Evolutionary conservation across 192 early-diverging fungal genomes (phyloP).

Genomic region (Lunasporangiospora selenospora): DNA sequence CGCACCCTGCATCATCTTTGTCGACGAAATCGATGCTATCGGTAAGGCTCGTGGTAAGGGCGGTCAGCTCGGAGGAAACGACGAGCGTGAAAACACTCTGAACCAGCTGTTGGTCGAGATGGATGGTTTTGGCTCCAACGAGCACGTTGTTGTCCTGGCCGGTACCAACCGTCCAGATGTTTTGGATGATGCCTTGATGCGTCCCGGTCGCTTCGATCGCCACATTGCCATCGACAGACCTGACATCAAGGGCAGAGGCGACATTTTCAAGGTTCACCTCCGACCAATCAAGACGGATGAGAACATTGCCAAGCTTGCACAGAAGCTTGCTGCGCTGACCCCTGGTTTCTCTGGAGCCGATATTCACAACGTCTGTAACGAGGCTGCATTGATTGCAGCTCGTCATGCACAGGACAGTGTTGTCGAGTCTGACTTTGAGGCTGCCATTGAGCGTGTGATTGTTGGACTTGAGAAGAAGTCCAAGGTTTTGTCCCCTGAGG

Average conservation of each 20-base stretch:
- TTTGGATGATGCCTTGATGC: conserved; percentile 92
- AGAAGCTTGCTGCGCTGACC: conserved; percentile 93
- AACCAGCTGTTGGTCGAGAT: conserved; percentile 99
- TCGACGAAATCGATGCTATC: conserved; percentile 99
- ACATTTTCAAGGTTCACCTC: conserved; percentile 97
- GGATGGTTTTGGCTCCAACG: conserved; percentile 92
- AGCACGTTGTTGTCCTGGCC: conserved; percentile 95
- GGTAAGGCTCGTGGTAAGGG: conserved; percentile 95
- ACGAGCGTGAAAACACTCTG: conserved; percentile 96
- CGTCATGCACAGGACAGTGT: conserved; percentile 82
- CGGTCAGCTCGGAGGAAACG: conserved; percentile 91
- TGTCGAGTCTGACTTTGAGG: conserved; percentile 90
- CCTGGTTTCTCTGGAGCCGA: conserved; percentile 99
- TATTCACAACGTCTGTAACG: conserved; percentile 98
- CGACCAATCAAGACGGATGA: conserved; percentile 90
- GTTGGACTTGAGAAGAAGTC: conserved; percentile 98
- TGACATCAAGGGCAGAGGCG: conserved; percentile 95
- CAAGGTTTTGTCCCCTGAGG: conserved; percentile 90
- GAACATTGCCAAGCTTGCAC: conserved; percentile 77
- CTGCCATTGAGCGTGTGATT: conserved; percentile 98
- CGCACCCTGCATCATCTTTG: conserved; percentile 98
- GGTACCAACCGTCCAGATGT: conserved; percentile 99
- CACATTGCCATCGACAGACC: conserved; percentile 97
- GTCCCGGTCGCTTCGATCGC: conserved; percentile 98
- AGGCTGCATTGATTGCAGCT: conserved; percentile 97